phyloP scores from a whole-genome alignment of 2,329 filamentous ascomycete genomes.

The Magnaporthiopsis rhizophila region DNA sequence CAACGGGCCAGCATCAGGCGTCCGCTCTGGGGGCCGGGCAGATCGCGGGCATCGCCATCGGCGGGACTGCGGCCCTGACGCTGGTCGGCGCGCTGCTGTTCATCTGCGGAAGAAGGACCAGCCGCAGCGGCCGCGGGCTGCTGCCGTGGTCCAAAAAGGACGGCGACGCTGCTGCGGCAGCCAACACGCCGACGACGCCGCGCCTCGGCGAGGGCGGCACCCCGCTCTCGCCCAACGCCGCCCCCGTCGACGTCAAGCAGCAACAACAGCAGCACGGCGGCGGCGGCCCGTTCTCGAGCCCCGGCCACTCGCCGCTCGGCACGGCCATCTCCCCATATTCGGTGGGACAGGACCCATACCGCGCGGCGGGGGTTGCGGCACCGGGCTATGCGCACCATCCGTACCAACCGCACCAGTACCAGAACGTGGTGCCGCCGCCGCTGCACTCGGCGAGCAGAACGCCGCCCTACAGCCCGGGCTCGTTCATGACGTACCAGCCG shows the following conservation, averaged over 20 bases:
- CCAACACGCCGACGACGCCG: constrained; percentile 14
- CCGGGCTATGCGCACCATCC: background rate
- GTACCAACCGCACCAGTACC: constrained; percentile 4
- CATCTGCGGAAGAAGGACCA: constrained; percentile 33
- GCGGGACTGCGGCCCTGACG: constrained; percentile 35
- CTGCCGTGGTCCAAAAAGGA: background rate
- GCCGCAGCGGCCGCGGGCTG: background rate
- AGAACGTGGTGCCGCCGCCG: constrained; percentile 4
- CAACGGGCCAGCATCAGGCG: constrained; percentile 14
- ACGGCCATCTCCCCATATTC: constrained; percentile 15
- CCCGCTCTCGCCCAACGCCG: background rate
- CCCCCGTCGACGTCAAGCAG: background rate
- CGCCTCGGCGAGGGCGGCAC: constrained; percentile 1
- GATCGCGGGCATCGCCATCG: constrained; percentile 53
- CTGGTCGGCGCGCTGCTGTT: constrained; percentile 38
- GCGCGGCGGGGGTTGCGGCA: constrained; percentile 8
- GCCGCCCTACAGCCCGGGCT: constrained; percentile 13
- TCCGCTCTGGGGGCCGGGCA: constrained; percentile 27
- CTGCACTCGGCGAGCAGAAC: constrained; percentile 2
- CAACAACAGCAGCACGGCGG: background rate
- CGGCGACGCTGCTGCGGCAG: background rate
- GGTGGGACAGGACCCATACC: constrained; percentile 17
- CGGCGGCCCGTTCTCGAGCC: background rate
- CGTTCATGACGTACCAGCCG: constrained; percentile 9
- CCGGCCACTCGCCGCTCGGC: constrained; percentile 11